Evolutionary conservation across 371 early-diverging fungal species (phyloP).

Genomic region (Furculomyces boomerangus): DNA sequence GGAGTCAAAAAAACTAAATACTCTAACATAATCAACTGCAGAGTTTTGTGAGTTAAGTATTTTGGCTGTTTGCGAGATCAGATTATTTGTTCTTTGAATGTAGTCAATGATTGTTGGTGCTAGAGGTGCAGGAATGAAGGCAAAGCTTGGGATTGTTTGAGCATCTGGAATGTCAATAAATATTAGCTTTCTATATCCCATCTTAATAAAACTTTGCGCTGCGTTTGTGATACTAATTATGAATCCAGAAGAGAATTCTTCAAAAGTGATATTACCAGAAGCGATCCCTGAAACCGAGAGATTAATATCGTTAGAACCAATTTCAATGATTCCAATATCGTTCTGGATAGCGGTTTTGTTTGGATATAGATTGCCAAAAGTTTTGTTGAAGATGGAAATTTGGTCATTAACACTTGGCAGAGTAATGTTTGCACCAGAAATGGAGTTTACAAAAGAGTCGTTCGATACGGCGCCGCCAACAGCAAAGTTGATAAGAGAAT

Average conservation of each 20-base stretch:
- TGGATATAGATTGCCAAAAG: not conserved
- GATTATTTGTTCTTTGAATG: no score
- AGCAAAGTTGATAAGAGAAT: conserved; percentile 25
- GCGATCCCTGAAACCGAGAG: not conserved
- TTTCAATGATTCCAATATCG: conserved; percentile 8
- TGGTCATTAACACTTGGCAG: conserved; percentile 7
- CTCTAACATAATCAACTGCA: not conserved
- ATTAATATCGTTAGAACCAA: conserved; percentile 9
- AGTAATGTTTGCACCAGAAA: not conserved
- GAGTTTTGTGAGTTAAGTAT: not conserved
- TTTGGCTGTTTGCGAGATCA: conserved; percentile 9
- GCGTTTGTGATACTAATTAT: not conserved
- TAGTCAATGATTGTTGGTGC: no score
- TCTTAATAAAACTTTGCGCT: not conserved
- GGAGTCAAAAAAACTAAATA: not conserved
- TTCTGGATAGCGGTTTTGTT: not conserved
- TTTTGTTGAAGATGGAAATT: conserved; percentile 3
- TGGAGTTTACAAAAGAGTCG: conserved; percentile 6
- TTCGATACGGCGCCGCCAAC: conserved; percentile 33
- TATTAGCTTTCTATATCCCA: conserved; percentile 5
- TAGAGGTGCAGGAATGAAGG: no score
- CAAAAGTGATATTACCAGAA: not conserved
- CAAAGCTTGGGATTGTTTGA: conserved; percentile 2
- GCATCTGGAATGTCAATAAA: conserved; percentile 5
- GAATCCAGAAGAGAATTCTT: not conserved